These are phyloP conservation scores for Coemansia aciculifera DNA, from an alignment of 192 early-diverging fungal genomes.

Conservation along the genomic window DNA sequence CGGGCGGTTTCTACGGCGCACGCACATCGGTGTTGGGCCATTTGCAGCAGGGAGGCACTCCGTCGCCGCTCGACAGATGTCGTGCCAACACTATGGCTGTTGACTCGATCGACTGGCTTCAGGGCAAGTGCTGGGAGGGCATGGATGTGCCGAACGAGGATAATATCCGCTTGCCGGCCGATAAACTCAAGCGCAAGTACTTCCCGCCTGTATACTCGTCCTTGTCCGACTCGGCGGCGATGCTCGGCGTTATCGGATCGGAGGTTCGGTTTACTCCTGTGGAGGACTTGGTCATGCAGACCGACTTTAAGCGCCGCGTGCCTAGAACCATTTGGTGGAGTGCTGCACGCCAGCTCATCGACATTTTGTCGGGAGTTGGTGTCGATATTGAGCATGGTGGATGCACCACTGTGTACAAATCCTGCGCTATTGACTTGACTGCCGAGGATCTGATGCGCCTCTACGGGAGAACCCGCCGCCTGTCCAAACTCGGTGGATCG, in stretches of 20 bases:
- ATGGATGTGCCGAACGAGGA: constrained; percentile 48
- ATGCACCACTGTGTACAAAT: constrained; percentile 40
- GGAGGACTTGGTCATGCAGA: constrained; percentile 62
- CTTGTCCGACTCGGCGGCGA: constrained; percentile 61
- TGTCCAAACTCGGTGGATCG: constrained; percentile 39
- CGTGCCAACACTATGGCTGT: constrained; percentile 88
- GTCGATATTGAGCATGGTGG: constrained; percentile 51
- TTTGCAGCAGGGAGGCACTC: constrained; percentile 91
- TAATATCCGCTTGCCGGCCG: constrained; percentile 32
- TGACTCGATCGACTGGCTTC: constrained; percentile 80
- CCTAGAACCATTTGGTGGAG: constrained; percentile 73
- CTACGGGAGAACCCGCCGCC: constrained; percentile 41
- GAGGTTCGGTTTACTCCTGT: constrained; percentile 75
- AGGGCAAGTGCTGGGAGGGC: constrained; percentile 60
- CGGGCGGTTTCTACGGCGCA: constrained; percentile 84
- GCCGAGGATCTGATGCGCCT: constrained; percentile 53
- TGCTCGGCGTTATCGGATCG: constrained; percentile 83
- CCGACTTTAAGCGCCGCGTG: constrained; percentile 81
- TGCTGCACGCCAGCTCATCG: constrained; percentile 59
- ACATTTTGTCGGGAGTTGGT: constrained; percentile 63
- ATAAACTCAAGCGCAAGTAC: constrained; percentile 49
- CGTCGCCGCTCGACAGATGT: constrained; percentile 92
- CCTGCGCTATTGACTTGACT: constrained; percentile 54
- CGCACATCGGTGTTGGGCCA: constrained; percentile 91
- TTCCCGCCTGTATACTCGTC: constrained; percentile 65